Percentiles rank a stretch among this genome's conserved stretches.
These are phyloP conservation scores for Eucalyptus grandis DNA, from an alignment of 345 rosid genomes.

Conservation along the genomic window DNA sequence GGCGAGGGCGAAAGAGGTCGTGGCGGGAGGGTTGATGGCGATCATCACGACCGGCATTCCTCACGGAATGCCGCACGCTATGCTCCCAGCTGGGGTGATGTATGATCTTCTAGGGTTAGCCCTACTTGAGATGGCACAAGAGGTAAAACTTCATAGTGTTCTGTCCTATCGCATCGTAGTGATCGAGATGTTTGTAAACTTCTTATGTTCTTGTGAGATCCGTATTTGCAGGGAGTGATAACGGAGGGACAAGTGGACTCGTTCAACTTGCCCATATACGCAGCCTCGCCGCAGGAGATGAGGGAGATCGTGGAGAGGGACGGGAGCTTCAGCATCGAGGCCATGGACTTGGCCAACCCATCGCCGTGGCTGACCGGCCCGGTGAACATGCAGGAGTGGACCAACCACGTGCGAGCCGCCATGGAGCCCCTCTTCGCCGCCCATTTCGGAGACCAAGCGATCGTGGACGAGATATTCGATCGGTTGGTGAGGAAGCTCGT, in stretches of 20 bases:
- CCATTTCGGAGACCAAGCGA: neutral
- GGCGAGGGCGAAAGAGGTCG: constrained; percentile 13
- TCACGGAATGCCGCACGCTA: constrained; percentile 8
- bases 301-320: neutral
- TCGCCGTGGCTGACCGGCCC: neutral
- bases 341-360: neutral
- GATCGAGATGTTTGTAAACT: neutral
- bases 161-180: neutral
- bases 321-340: neutral
- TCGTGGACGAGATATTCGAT: neutral
- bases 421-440: neutral
- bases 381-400: neutral
- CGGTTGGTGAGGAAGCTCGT: neutral
- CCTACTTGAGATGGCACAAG: constrained; percentile 30
- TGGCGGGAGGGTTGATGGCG: constrained; percentile 9
- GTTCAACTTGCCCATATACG: neutral
- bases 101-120: constrained; percentile 23
- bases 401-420: neutral
- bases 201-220: neutral
- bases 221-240: neutral
- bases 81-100: constrained; percentile 29
- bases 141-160: neutral
- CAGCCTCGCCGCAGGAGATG: neutral
- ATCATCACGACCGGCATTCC: constrained; percentile 17
- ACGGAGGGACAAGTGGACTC: neutral